Evolutionary conservation across 2,329 filamentous ascomycete species (phyloP), one percentile per base, ranked within the genome.

Genomic region (Neoscytalidium dimidiatum): DNA sequence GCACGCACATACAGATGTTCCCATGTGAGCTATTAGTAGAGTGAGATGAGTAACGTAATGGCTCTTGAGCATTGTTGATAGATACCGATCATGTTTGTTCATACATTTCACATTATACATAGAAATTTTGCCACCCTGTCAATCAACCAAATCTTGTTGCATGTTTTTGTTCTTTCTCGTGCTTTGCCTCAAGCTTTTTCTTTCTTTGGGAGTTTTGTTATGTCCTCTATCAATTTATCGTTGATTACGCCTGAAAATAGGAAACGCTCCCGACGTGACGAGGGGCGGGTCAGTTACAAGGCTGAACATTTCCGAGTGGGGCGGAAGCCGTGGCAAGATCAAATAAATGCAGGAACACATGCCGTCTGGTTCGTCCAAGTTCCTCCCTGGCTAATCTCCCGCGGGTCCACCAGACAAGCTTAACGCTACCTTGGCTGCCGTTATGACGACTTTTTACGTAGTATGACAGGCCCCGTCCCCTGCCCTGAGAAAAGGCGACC

Each of bases 351-450:
- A 57, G 53, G 53, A 44, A 57, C 53, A 57, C 52, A 33, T 23
- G 52, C 21, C 6, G 11, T 57, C n/a, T 19, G 11, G 31, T 13
- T 26, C 31, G 19, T 35, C 35, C 35, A 57, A 57, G 35, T 57
- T 57, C 44, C 19, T 8, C 14, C 38, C 23, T 35, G 0, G 21
- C 21, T 7, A 43, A 57, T 43, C 33, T 43, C 33, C 31, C 53
- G 29, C 14, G 17, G 23, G n/a, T 43, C 53, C 53, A 57, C 53
- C 53, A 43, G 33, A 57, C 35, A 57, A 57, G 53, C 53, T 56
- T 38, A 9, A 6, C 19, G 9, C 31, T 29, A 28, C 23, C 53
- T 31, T 57, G 35, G 23, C 26, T 29, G 19, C 53, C 53, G 23
- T 43, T 17, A 41, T 41, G 53, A 57, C 35, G 23, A 11, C 26